These are phyloP conservation scores for Parafenestella ontariensis DNA, from an alignment of 2,329 filamentous ascomycete genomes.

Conservation along the genomic window DNA sequence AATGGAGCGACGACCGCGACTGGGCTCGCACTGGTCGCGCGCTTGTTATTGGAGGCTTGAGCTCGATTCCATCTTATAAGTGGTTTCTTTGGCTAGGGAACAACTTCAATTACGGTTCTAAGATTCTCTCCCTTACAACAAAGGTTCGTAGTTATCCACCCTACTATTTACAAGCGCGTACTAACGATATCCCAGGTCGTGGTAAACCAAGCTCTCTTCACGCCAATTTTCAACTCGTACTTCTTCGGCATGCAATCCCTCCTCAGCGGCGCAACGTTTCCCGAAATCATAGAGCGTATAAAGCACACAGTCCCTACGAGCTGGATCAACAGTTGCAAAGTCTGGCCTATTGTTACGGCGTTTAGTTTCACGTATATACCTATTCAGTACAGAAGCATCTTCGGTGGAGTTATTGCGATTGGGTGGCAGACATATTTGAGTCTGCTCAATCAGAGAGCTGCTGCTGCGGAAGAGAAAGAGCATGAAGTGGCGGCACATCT, in stretches of 20 bases:
- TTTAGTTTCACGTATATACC: slow-evolving; percentile 86
- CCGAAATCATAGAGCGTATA: slow-evolving; percentile 73
- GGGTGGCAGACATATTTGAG: slow-evolving; percentile 94
- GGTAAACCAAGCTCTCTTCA: slow-evolving; percentile 81
- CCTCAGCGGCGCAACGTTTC: slow-evolving; percentile 65
- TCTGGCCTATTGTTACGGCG: slow-evolving; percentile 88
- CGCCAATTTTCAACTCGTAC: slow-evolving; percentile 66
- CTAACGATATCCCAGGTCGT: slow-evolving; percentile 57
- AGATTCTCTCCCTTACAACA: slow-evolving; percentile 70
- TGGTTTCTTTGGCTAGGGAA: slow-evolving; percentile 84
- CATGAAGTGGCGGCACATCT: slow-evolving; percentile 14
- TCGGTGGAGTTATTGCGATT: slow-evolving; percentile 77
- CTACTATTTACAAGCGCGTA: neutral
- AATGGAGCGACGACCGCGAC: slow-evolving; percentile 54
- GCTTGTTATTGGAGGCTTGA: slow-evolving; percentile 74
- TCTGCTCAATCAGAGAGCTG: slow-evolving; percentile 77
- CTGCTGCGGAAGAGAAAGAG: slow-evolving; percentile 58
- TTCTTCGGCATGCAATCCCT: slow-evolving; percentile 61
- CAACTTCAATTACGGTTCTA: slow-evolving; percentile 84
- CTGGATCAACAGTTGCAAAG: slow-evolving; percentile 79
- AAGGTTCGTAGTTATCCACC: slow-evolving; percentile 57
- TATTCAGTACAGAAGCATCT: slow-evolving; percentile 79
- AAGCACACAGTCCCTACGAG: slow-evolving; percentile 77
- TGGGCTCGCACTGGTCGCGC: slow-evolving; percentile 70
- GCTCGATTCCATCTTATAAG: slow-evolving; percentile 78